A percentile compares a stretch with the other conserved stretches of the same genome.
Conservation (phyloP, 2,329 filamentous ascomycete species). For the Pleomassaria siparia region DNA sequence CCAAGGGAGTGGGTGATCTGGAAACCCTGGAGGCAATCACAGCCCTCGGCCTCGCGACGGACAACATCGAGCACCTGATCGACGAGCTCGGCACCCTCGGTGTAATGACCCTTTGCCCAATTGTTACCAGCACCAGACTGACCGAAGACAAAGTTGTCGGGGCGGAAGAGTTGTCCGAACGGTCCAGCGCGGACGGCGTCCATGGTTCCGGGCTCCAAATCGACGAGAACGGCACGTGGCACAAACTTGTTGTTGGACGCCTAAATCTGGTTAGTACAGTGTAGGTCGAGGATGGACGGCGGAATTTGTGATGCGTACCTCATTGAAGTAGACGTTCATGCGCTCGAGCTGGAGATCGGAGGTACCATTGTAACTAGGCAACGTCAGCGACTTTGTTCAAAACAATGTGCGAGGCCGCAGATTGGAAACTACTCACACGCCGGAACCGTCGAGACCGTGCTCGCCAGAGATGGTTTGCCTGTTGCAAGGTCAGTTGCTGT, state of each 20-base stretch:
- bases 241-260: slow-evolving; percentile 98
- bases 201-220: slow-evolving; percentile 99
- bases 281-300: slow-evolving; percentile 4
- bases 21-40: slow-evolving; percentile 99
- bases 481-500: slow-evolving; percentile 18
- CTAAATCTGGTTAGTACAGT: slow-evolving; percentile 51
- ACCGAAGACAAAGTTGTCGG: slow-evolving; percentile 99
- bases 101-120: slow-evolving; percentile 99
- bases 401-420: neutral
- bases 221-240: slow-evolving; percentile 97
- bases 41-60: slow-evolving; percentile 96
- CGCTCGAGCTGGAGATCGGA: slow-evolving; percentile 99
- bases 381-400: slow-evolving; percentile 18
- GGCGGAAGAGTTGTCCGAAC: slow-evolving; percentile 98
- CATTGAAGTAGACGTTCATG: slow-evolving; percentile 99
- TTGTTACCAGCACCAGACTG: slow-evolving; percentile 99
- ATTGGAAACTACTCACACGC: slow-evolving; percentile 72
- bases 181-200: slow-evolving; percentile 97
- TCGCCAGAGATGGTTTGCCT: slow-evolving; percentile 61
- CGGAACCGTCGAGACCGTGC: slow-evolving; percentile 96
- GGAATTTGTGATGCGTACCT: slow-evolving; percentile 58
- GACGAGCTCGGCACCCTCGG: slow-evolving; percentile 97
- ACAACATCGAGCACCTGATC: slow-evolving; percentile 98
- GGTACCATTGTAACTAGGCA: slow-evolving; percentile 84
- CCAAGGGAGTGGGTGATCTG: slow-evolving; percentile 99